Base-by-base conservation (phyloP, 129 eudicot genomes). In the Centaurea solstitialis region DNA sequence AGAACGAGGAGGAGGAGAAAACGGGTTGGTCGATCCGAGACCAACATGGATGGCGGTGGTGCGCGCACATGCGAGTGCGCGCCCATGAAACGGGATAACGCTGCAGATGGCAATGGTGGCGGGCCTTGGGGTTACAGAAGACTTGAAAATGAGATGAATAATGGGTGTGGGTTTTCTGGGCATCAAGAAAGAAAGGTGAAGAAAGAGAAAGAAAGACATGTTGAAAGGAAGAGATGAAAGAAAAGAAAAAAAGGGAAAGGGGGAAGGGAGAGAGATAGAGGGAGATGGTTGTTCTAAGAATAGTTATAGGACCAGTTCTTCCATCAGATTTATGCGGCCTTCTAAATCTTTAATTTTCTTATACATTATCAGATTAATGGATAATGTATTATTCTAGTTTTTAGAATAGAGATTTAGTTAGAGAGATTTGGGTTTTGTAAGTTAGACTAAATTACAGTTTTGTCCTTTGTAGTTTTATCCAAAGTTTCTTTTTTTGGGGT, bases 61-160 rank as follows among this genome's bases (percentile, higher is more conserved):
- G 76, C 93, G 91, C 93, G 87, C 96, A 85, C 78, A 80, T 62
- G 40, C 83, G 13, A 73, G 93, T 87, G 95, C 95, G 95, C 92
- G 92, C 90, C 92, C 89, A 76, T 41, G 81, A 26, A 12, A 64
- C 80, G 81, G 93, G 82, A 83, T 84, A n/a, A n/a, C n/a, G 72
- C 75, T 78, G 81, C 79, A 75, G 57, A 78, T 68, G 90, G 85
- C 77, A 82, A 79, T 70, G 70, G 35, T 73, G 78, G 78, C 59
- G 22, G 81, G 5, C 23, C 79, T 70, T 22, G 62, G 78, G 73
- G 82, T 74, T 33, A 57, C 85, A 67, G 83, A 39, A 75, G 61
- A 71, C 10, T 71, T 74, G 85, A 33, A 30, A 79, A 73, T 50
- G 80, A 67, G 72, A 80, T 77, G 59, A 75, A 64, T 38, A 21